Conservation (phyloP, 345 rosid genomes). For the Rhodamnia rubescens region DNA sequence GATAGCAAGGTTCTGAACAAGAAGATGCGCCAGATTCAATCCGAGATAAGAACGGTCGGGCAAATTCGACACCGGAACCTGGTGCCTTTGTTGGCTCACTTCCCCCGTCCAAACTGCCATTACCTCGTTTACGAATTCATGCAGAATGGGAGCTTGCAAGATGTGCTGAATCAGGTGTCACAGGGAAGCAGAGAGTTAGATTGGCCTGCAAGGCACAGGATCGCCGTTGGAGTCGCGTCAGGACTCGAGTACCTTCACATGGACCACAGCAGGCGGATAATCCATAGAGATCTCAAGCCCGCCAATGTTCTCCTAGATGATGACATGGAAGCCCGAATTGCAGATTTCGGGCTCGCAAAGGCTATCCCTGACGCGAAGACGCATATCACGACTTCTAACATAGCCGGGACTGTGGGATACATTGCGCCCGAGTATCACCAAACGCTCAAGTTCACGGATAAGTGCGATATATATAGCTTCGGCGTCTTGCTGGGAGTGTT, state of each 20-base stretch:
- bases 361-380: slow-evolving; percentile 61
- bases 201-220: slow-evolving; percentile 56
- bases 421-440: slow-evolving; percentile 83
- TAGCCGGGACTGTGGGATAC: slow-evolving; percentile 83
- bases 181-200: slow-evolving; percentile 38
- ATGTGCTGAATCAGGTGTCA: slow-evolving; percentile 25
- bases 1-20: slow-evolving; percentile 45
- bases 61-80: slow-evolving; percentile 72
- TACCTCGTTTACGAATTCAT: slow-evolving; percentile 69
- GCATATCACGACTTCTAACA: slow-evolving; percentile 41
- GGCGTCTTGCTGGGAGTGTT: slow-evolving; percentile 67
- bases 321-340: slow-evolving; percentile 73
- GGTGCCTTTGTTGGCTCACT: slow-evolving; percentile 64
- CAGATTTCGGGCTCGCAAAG: slow-evolving; percentile 81
- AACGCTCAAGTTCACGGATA: slow-evolving; percentile 73
- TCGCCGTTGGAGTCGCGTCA: slow-evolving; percentile 62
- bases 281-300: slow-evolving; percentile 83
- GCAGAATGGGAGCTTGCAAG: slow-evolving; percentile 84
- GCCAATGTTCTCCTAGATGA: slow-evolving; percentile 76
- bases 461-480: slow-evolving; percentile 72
- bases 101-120: slow-evolving; percentile 61
- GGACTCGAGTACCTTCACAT: slow-evolving; percentile 82
- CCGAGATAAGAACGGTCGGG: slow-evolving; percentile 74
- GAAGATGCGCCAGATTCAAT: slow-evolving; percentile 70
- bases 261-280: slow-evolving; percentile 43